Percentiles rank a stretch among this genome's conserved stretches.
Conservation (phyloP, 2,329 filamentous ascomycete genomes). For the Diaporthe helianthi region DNA sequence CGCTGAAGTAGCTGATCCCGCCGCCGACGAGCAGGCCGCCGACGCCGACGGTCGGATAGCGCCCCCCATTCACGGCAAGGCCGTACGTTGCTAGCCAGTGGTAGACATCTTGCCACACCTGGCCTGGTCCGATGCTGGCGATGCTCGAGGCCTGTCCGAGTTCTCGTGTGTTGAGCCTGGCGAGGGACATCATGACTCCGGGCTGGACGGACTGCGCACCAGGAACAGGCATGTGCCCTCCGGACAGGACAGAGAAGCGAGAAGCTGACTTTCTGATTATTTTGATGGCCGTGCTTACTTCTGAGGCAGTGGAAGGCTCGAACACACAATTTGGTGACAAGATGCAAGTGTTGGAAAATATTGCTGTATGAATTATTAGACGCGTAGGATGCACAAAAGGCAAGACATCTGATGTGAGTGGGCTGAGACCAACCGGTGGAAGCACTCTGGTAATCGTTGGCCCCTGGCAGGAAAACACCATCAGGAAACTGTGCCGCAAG, state of each 20-base stretch:
- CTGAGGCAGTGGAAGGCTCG: neutral
- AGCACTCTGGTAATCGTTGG: neutral
- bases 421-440: neutral
- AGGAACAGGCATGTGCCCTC: conserved; percentile 52
- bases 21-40: conserved; percentile 40
- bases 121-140: conserved; percentile 5
- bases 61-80: conserved; percentile 38
- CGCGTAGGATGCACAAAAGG: neutral
- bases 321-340: conserved; percentile 5
- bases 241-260: conserved; percentile 50
- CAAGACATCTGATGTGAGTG: neutral
- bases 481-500: neutral
- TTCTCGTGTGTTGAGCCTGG: neutral
- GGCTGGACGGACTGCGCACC: conserved; percentile 48
- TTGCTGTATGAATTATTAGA: neutral
- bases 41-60: conserved; percentile 39
- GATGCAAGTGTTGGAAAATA: conserved; percentile 17
- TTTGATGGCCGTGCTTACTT: neutral
- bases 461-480: neutral
- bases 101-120: conserved; percentile 2
- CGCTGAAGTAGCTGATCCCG: conserved; percentile 37
- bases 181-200: conserved; percentile 47
- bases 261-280: neutral
- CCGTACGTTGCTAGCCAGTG: conserved; percentile 33
- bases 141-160: neutral